These are phyloP conservation scores for Rhizopus stolonifer DNA, from an alignment of 371 early-diverging fungal genomes.

Conservation along the genomic window DNA sequence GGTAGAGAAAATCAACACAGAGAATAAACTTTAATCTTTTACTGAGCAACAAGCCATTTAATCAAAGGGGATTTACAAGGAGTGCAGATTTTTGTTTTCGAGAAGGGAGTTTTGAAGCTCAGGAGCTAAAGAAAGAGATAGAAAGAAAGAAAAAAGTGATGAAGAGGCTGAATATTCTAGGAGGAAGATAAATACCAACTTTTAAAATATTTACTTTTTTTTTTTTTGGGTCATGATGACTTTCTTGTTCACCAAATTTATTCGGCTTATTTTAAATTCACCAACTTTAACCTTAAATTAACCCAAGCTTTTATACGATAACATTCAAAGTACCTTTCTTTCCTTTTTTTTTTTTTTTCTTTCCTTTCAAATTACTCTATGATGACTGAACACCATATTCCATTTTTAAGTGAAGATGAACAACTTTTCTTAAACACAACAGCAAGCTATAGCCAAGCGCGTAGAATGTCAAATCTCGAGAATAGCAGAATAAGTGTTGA, in stretches of 20 bases:
- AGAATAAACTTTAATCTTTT: no score
- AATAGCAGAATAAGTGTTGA: slow-evolving; percentile 6
- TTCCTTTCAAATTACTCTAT: background rate
- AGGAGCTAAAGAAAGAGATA: no score
- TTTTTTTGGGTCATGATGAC: background rate
- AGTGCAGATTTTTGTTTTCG: no score
- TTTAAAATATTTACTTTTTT: background rate
- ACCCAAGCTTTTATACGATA: background rate
- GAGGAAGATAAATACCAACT: background rate
- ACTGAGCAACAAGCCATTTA: no score
- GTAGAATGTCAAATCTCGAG: slow-evolving; percentile 14
- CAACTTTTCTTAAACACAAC: slow-evolving; percentile 20
- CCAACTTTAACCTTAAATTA: slow-evolving; percentile 1
- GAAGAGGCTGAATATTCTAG: background rate
- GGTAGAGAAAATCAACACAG: no score
- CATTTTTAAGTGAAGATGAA: slow-evolving; percentile 25
- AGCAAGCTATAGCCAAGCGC: slow-evolving; percentile 20
- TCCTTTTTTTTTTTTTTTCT: background rate
- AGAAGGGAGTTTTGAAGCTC: no score
- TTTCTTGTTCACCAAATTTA: background rate
- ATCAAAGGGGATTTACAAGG: no score
- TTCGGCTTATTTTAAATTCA: background rate
- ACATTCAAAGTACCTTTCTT: background rate
- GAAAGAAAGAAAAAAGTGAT: no score
- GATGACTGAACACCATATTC: slow-evolving; percentile 20